These are phyloP conservation scores for Escallonia rubra DNA, from an alignment of 129 eudicot species.

Conservation along the genomic window DNA sequence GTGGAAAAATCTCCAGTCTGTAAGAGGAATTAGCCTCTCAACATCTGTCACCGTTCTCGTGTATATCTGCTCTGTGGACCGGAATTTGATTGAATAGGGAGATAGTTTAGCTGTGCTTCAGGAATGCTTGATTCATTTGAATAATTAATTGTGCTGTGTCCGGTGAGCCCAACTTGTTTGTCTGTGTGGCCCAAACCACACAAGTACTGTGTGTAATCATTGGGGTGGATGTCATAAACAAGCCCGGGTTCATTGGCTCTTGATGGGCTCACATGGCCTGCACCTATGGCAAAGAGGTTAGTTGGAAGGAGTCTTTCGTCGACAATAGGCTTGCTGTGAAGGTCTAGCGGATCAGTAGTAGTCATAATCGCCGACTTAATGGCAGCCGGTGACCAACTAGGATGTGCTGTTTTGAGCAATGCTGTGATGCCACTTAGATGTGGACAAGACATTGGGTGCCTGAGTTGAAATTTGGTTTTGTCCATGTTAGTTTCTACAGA, in stretches of 20 bases:
- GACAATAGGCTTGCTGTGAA: constrained; percentile 12
- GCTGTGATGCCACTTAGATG: constrained; percentile 62
- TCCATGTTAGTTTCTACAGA: constrained; percentile 21
- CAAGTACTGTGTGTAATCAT: constrained; percentile 52
- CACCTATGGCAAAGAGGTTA: constrained; percentile 38
- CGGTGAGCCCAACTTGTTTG: constrained; percentile 12
- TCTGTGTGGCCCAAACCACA: constrained; percentile 49
- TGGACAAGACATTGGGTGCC: constrained; percentile 71
- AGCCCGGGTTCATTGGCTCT: constrained; percentile 56
- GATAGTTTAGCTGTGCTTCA: constrained; percentile 31
- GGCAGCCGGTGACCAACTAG: constrained; percentile 69
- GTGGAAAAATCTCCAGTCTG: background rate
- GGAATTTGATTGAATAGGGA: constrained; percentile 1
- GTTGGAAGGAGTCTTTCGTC: constrained; percentile 36
- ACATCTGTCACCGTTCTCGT: constrained; percentile 10
- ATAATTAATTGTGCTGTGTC: constrained; percentile 20
- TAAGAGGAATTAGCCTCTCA: constrained; percentile 5
- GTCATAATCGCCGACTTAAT: constrained; percentile 70
- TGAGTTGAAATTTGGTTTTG: constrained; percentile 28
- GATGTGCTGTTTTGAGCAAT: constrained; percentile 51
- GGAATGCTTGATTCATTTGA: constrained; percentile 13
- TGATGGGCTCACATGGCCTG: constrained; percentile 58
- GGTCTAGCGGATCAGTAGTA: constrained; percentile 38
- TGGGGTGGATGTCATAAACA: constrained; percentile 42
- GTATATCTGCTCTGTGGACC: background rate